Base-by-base conservation (phyloP, 192 early-diverging fungal genomes). In the Podochytrium sp. region DNA sequence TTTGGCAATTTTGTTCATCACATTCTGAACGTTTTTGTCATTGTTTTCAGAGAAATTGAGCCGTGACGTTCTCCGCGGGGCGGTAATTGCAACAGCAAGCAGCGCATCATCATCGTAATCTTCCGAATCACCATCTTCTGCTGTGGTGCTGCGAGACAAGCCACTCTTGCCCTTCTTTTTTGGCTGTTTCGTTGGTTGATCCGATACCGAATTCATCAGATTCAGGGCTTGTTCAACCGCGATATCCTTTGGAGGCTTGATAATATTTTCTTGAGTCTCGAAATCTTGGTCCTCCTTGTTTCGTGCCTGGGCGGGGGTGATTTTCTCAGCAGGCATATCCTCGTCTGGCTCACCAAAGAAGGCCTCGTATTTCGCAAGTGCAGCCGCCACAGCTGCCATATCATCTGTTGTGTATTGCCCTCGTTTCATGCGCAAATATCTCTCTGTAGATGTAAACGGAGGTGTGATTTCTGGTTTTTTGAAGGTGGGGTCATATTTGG, bases 401-500 rank as follows among this genome's bases (percentile, higher is more conserved):
- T 71, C 69, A 18, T 40, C 41, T 6, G n/a, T 14, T 23, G 14
- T 14, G 20, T 29, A 40, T 27, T 71, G 56, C 16, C 69, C 69
- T 1, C 69, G n/a, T 20, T 38, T 34, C 7, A 71, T 71, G 18
- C 65, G 65, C 58, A 47, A 4, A 29, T 63, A 58, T n/a, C 75
- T 53, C 27, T 68, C 64, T 23, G 66, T 69, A 20, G 33, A 39
- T n/a, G 37, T 68, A 37, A 69, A 69, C 3, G 75, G 66, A 27
- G 52, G 39, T 3, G 47, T 29, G 18, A 76, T n/a, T 39, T 14
- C 10, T 1, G 75, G 75, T 20, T 47, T 68, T 53, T 41, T 69
- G 37, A 76, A 76, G 7, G 75, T 70, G 3, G 66, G 65, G 27
- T 76, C 75, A 27, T 43, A 49, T 47, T 68, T 70, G 32, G 40